Conservation (phyloP, 192 early-diverging fungal genomes). For the Entomortierella beljakovae region DNA sequence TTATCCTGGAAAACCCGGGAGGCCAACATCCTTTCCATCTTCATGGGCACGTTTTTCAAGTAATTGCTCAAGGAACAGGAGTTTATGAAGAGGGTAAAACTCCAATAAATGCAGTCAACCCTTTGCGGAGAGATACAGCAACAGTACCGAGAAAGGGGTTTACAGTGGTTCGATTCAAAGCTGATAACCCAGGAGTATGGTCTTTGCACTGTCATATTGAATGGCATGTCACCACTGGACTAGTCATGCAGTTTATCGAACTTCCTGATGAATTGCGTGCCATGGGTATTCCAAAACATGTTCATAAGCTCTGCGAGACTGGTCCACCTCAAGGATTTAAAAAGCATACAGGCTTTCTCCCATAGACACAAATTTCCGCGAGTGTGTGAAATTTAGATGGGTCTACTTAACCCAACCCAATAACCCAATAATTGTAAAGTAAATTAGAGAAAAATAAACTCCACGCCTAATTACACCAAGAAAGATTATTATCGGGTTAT, state of each 20-base stretch:
- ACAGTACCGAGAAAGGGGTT: slow-evolving; percentile 52
- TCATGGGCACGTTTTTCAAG: slow-evolving; percentile 61
- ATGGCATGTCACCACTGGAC: slow-evolving; percentile 61
- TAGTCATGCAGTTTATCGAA: slow-evolving; percentile 56
- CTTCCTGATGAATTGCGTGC: slow-evolving; percentile 47
- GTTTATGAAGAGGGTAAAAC: slow-evolving; percentile 44
- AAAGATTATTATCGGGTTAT: too few species aligned
- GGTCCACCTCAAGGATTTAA: slow-evolving; percentile 34
- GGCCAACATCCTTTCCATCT: slow-evolving; percentile 57
- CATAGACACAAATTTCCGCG: slow-evolving; percentile 2
- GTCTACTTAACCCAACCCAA: not conserved
- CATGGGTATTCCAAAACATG: slow-evolving; percentile 48
- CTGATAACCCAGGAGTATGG: slow-evolving; percentile 63
- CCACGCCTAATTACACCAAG: too few species aligned
- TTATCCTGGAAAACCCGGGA: slow-evolving; percentile 36
- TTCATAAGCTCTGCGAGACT: slow-evolving; percentile 45
- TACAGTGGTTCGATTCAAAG: slow-evolving; percentile 55
- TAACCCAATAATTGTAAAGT: not conserved
- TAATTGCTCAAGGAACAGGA: slow-evolving; percentile 55
- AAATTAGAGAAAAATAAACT: too few species aligned
- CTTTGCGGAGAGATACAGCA: slow-evolving; percentile 53
- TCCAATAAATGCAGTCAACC: slow-evolving; percentile 37
- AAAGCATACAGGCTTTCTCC: slow-evolving; percentile 32
- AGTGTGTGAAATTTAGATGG: too few species aligned
- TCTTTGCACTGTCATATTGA: slow-evolving; percentile 63